Conservation (phyloP, 306 rosid species). For the Mimosa pudica region DNA sequence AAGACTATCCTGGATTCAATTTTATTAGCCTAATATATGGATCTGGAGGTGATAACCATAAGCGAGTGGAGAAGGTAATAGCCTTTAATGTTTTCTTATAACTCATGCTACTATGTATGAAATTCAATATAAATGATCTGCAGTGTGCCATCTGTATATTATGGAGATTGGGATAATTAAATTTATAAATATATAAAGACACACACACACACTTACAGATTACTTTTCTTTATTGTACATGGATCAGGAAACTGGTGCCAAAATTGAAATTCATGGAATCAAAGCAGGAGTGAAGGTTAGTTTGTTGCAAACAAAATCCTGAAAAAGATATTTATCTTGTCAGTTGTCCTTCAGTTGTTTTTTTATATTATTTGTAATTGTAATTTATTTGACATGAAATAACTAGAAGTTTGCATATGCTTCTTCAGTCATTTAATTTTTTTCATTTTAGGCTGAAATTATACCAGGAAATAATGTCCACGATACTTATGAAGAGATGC, state of each 20-base stretch:
- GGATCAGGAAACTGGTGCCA: slow-evolving; percentile 88
- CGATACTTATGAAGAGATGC: slow-evolving; percentile 63
- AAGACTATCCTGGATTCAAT: slow-evolving; percentile 75
- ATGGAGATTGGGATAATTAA: slow-evolving; percentile 17
- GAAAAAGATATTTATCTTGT: not conserved
- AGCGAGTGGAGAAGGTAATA: slow-evolving; percentile 80
- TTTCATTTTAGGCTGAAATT: slow-evolving; percentile 59
- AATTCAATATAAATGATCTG: slow-evolving; percentile 3
- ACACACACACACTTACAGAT: not conserved
- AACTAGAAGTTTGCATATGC: slow-evolving; percentile 18
- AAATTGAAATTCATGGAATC: slow-evolving; percentile 70
- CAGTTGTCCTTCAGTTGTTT: not conserved
- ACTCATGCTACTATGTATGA: not conserved
- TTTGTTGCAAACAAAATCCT: slow-evolving; percentile 25
- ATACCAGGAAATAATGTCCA: slow-evolving; percentile 61
- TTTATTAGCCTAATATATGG: slow-evolving; percentile 79
- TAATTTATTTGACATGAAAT: slow-evolving; percentile 21
- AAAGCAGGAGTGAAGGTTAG: slow-evolving; percentile 73
- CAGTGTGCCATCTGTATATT: slow-evolving; percentile 26
- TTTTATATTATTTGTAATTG: slow-evolving; percentile 21
- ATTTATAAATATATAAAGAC: not conserved
- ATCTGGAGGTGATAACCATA: slow-evolving; percentile 79
- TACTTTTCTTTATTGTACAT: slow-evolving; percentile 11
- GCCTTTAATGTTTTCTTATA: slow-evolving; percentile 12
- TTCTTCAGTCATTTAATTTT: slow-evolving; percentile 17